Conservation (phyloP, 345 rosid species). For the Hibiscus trionum region DNA sequence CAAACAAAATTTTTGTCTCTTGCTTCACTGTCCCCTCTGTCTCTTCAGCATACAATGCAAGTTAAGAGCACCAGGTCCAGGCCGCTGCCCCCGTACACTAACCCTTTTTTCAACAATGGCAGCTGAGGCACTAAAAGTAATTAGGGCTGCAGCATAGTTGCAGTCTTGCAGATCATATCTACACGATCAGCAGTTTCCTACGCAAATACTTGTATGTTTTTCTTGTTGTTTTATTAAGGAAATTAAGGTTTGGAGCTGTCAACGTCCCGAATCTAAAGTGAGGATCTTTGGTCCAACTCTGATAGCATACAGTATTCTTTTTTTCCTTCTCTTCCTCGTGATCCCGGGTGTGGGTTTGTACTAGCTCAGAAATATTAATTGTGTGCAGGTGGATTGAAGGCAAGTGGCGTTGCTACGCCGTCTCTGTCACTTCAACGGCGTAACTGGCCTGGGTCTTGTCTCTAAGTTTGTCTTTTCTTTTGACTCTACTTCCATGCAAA, state of each 20-base stretch:
- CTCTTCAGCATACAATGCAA: not conserved
- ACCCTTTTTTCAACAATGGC: not conserved
- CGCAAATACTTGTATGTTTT: not conserved
- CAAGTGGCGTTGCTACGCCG: conserved; percentile 17
- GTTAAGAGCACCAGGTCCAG: not conserved
- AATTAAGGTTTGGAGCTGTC: conserved; percentile 18
- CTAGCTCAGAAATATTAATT: conserved; percentile 4
- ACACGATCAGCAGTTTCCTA: not conserved
- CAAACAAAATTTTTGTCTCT: not conserved
- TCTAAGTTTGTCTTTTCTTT: conserved; percentile 14
- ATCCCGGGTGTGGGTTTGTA: not conserved
- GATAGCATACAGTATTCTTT: not conserved
- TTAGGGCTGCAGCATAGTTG: not conserved
- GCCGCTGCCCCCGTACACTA: not conserved
- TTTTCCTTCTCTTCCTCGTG: conserved; percentile 1
- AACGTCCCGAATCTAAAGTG: conserved; percentile 29
- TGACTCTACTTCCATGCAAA: not conserved
- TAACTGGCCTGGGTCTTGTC: conserved; percentile 4
- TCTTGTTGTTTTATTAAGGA: not conserved
- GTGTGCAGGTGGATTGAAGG: not conserved
- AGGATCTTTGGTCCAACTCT: conserved; percentile 25
- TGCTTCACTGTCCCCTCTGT: not conserved
- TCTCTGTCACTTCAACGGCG: conserved; percentile 17
- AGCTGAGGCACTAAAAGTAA: not conserved
- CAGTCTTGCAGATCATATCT: not conserved